Percentiles rank a stretch among this genome's conserved stretches.
Evolutionary conservation across 345 rosid genomes (phyloP).

Genomic region (Viola odorata): DNA sequence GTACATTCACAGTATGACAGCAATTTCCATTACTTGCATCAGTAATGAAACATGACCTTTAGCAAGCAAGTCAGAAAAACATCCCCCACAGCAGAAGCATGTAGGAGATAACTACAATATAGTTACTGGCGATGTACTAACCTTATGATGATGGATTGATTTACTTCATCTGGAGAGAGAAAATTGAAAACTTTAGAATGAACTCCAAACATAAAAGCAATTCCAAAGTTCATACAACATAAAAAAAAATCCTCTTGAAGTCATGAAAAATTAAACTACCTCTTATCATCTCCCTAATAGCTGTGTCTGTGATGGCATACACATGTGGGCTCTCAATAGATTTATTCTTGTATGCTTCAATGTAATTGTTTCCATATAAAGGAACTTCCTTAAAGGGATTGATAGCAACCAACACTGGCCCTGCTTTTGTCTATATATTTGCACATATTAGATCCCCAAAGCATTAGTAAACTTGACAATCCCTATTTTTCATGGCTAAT

Average conservation of each 20-base stretch:
- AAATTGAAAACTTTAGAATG: conserved; percentile 18
- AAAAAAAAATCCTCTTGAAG: conserved; percentile 6
- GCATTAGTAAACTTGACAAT: conserved; percentile 4
- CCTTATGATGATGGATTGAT: conserved; percentile 99
- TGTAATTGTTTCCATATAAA: conserved; percentile 68
- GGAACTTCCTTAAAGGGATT: conserved; percentile 95
- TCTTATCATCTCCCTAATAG: conserved; percentile 94
- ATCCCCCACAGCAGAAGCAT: no score
- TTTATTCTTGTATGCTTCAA: conserved; percentile 80
- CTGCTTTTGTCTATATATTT: conserved; percentile 80
- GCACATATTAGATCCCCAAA: conserved; percentile 17
- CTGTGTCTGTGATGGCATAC: conserved; percentile 93
- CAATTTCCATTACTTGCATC: no score
- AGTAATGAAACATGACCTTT: no score
- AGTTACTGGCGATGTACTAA: conserved; percentile 30
- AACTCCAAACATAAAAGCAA: conserved; percentile 10
- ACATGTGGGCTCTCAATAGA: conserved; percentile 82
- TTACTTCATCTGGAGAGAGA: conserved; percentile 82
- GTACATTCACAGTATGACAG: no score
- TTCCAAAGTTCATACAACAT: neutral
- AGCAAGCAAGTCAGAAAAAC: neutral
- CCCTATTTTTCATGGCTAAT: neutral
- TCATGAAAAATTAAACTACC: conserved; percentile 40
- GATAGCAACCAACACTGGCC: conserved; percentile 91
- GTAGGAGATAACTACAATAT: neutral